These are phyloP conservation scores for Moniliophthora roreri DNA, from an alignment of 1,284 basidiomycete species.

Conservation along the genomic window DNA sequence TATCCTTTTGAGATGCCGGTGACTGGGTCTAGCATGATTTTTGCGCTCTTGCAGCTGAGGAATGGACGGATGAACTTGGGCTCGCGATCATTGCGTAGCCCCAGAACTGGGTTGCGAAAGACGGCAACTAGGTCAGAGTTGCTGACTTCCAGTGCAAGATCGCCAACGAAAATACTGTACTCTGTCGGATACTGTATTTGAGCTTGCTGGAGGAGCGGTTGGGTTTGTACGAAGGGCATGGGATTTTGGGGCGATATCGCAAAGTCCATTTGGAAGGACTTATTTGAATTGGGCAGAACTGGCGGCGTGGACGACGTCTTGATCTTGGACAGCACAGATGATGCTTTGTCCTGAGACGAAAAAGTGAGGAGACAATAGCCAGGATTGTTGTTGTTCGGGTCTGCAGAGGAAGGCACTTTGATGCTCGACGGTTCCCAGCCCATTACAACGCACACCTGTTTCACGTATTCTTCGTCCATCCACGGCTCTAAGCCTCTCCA, in stretches of 20 bases:
- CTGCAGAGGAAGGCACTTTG: slow-evolving; percentile 66
- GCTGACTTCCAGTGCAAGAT: slow-evolving; percentile 85
- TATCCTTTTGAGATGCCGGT: slow-evolving; percentile 87
- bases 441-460: slow-evolving; percentile 78
- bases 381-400: slow-evolving; percentile 72
- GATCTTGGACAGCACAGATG: slow-evolving; percentile 70
- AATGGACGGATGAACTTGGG: slow-evolving; percentile 86
- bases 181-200: slow-evolving; percentile 66
- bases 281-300: slow-evolving; percentile 79
- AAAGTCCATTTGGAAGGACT: slow-evolving; percentile 79
- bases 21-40: slow-evolving; percentile 89
- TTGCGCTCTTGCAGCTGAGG: slow-evolving; percentile 87
- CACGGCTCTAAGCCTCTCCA: slow-evolving; percentile 85
- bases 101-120: slow-evolving; percentile 81
- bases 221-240: slow-evolving; percentile 27
- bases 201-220: slow-evolving; percentile 23
- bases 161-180: slow-evolving; percentile 90
- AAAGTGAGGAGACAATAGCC: slow-evolving; percentile 89
- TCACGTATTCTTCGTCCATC: slow-evolving; percentile 91
- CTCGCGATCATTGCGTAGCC: slow-evolving; percentile 76
- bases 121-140: slow-evolving; percentile 89
- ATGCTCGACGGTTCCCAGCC: slow-evolving; percentile 73
- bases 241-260: slow-evolving; percentile 59
- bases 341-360: slow-evolving; percentile 68
- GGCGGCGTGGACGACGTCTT: slow-evolving; percentile 47